Base-by-base conservation (phyloP, 2,329 filamentous ascomycete genomes). In the Cladosporium sp. region DNA sequence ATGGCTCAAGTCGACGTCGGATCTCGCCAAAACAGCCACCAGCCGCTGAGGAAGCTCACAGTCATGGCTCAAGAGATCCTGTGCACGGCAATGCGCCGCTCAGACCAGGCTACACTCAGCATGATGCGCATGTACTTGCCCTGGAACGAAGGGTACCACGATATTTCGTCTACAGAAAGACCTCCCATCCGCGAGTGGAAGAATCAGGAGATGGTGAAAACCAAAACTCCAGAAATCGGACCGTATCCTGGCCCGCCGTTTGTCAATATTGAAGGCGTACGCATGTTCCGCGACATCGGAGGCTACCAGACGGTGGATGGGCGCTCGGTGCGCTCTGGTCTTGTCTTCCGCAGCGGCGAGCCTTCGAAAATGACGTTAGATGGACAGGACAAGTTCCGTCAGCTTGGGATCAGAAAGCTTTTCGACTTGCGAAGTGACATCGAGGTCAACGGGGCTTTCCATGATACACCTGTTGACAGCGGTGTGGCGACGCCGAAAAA, bases 231-330 rank as follows among this genome's bases (percentile, higher is more conserved):
- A 4, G 22, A 27, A 9, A 19, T 27, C 29, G 30, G 13, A 12
- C 16, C 9, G 5, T 42, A 41, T 40, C 52, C 52, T n/a, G 45
- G 32, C n/a, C 46, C 59, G 38, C 33, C 61, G 20, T 62, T 52
- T 57, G 38, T 55, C 43, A 25, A 36, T 49, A 69, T 83, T 30
- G 68, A 75, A 3, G 81, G 82, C 7, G 70, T 86, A 22, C 73
- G 70, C 53, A 86, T 86, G 66, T 80, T 86, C 59, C 76, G 83
- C 49, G 82, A 85, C 59, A 68, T 83, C n/a, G 83, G 82, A 53
- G 80, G 80, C 35, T 79, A 82, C 54, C 9, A 42, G 19, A 48
- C 35, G 16, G 20, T 39, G 30, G 70, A 59, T 51, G 43, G 69
- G 65, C 61, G 69, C 66, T 46, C 62, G 46, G 50, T 85, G 53